These are phyloP conservation scores for Wakefieldia striispora DNA, from an alignment of 768 basidiomycete genomes.

Conservation along the genomic window DNA sequence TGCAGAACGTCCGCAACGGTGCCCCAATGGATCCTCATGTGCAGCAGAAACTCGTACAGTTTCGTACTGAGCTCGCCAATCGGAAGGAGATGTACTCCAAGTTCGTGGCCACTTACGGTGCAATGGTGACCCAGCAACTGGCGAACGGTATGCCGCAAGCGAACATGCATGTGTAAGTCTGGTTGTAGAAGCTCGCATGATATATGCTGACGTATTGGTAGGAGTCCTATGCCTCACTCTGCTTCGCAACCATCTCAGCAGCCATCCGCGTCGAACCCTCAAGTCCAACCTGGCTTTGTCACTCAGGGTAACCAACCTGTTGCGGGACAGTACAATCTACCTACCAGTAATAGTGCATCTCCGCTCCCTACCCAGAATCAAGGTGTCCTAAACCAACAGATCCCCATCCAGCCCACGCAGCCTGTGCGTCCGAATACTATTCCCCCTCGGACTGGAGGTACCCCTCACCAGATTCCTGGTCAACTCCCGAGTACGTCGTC, in stretches of 20 bases:
- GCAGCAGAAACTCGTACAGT: constrained; percentile 15
- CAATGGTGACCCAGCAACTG: constrained; percentile 25
- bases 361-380: constrained; percentile 22
- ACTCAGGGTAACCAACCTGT: constrained; percentile 15
- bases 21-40: constrained; percentile 17
- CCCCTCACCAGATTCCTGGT: constrained; percentile 36
- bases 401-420: constrained; percentile 32
- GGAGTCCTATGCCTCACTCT: constrained; percentile 18
- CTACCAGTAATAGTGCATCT: constrained; percentile 16
- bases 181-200: neutral
- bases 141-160: constrained; percentile 19
- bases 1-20: constrained; percentile 11
- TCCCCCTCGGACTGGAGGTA: constrained; percentile 39
- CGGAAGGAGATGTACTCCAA: constrained; percentile 42
- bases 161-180: constrained; percentile 35
- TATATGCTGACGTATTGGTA: constrained; percentile 13
- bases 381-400: constrained; percentile 24
- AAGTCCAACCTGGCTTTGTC: constrained; percentile 22
- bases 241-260: constrained; percentile 20
- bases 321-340: constrained; percentile 17
- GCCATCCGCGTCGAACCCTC: constrained; percentile 8
- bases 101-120: constrained; percentile 32
- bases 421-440: constrained; percentile 29
- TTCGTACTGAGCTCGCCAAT: constrained; percentile 20
- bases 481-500: constrained; percentile 34